phyloP scores from a whole-genome alignment of 371 early-diverging fungal genomes.

The Actinomucor elegans region DNA sequence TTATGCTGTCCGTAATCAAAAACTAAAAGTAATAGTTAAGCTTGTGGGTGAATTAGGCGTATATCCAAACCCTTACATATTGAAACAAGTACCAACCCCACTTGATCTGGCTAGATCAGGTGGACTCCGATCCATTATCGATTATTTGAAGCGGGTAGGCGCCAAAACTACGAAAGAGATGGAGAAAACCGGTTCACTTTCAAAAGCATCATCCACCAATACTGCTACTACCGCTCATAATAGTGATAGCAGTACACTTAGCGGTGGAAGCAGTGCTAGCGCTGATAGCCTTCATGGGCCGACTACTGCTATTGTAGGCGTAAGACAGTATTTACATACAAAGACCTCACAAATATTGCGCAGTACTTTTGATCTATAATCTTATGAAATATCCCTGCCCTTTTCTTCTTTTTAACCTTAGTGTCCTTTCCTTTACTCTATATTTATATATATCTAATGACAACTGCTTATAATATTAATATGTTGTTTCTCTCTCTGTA shows the following conservation, averaged over 20 bases:
- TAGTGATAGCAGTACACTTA: constrained; percentile 15
- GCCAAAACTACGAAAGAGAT: constrained; percentile 45
- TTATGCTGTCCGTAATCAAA: constrained; percentile 39
- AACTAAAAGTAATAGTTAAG: constrained; percentile 22
- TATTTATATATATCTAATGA: background rate
- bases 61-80: constrained; percentile 38
- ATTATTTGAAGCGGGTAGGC: constrained; percentile 27
- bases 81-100: constrained; percentile 37
- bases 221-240: background rate
- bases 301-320: constrained; percentile 1
- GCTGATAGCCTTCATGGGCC: background rate
- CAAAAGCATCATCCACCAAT: background rate
- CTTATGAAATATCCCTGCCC: background rate
- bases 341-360: constrained; percentile 23
- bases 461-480: background rate
- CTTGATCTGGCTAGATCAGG: constrained; percentile 39
- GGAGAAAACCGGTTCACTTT: constrained; percentile 18
- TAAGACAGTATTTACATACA: constrained; percentile 18
- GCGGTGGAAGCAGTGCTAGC: constrained; percentile 8
- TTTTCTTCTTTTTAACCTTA: background rate
- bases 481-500: too few species aligned
- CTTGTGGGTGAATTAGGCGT: constrained; percentile 36
- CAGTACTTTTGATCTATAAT: constrained; percentile 14
- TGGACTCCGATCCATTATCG: constrained; percentile 25
- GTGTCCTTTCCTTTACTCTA: background rate